Conservation (phyloP, 78 protist genomes). For the Bodo saltans region DNA sequence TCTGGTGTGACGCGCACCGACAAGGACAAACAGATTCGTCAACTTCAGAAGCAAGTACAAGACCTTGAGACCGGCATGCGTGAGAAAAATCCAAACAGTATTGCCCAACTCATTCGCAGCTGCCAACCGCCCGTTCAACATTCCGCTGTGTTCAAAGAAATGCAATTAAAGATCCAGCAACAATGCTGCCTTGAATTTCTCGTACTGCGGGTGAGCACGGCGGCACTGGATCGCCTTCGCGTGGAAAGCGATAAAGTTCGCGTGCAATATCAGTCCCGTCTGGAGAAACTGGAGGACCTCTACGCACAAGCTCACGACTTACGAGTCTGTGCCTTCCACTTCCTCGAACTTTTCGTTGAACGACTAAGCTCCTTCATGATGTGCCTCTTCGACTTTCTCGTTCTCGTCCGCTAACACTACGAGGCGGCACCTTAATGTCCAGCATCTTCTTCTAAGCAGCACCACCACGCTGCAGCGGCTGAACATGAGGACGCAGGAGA, state of each 20-base stretch:
- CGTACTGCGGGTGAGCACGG: no score
- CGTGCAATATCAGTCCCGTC: neutral
- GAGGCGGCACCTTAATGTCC: no score
- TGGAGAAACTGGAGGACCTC: neutral
- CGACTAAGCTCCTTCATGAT: no score
- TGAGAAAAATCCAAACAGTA: neutral
- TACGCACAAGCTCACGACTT: no score
- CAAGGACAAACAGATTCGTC: neutral
- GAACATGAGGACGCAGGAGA: no score
- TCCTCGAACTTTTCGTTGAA: no score
- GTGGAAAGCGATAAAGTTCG: neutral
- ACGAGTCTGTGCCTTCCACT: no score
- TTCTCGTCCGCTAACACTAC: no score
- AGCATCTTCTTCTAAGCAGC: no score
- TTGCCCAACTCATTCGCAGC: neutral
- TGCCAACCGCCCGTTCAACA: neutral
- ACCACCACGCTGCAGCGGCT: no score
- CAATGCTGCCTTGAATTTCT: no score
- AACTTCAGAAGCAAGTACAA: neutral
- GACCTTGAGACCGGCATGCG: neutral
- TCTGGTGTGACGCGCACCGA: neutral
- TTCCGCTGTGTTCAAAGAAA: neutral
- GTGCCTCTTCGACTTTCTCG: no score
- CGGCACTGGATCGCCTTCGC: neutral
- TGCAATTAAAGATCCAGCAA: neutral